Base-by-base conservation (phyloP, 2,329 filamentous ascomycete genomes). In the Aspergillus pseudoglaucus region DNA sequence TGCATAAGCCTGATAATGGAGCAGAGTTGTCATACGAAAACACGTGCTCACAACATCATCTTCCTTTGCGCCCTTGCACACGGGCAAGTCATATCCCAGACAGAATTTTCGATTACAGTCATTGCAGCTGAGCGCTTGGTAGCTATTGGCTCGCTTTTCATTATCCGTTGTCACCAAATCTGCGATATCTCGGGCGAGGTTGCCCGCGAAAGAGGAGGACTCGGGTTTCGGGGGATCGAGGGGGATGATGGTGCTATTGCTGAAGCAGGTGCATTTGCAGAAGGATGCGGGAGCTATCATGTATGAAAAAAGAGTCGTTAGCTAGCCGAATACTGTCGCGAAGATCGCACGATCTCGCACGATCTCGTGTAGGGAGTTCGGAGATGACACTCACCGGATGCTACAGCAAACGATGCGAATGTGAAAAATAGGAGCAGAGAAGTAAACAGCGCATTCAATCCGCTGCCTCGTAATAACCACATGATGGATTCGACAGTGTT, bases 191-290 rank as follows among this genome's bases (percentile, higher is more conserved):
- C 58, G 58, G 44, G 54, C 46, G 27, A 60, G 46, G 50, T 57
- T 54, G 38, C 60, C 47, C 25, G 56, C 46, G 35, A 49, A 52
- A 10, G 58, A 53, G 15, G 51, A 49, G 5, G 57, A 53, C 39
- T 59, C 53, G 15, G 59, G 54, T 27, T 61, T 62, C 30, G 49
- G 49, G 7, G 74, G 72, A 52, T 81, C 75, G 48, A 85, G 77
- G 15, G 81, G 78, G 54, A 86, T 84, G 45, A 86, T 84, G 47
- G 81, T 84, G 68, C 77, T 82, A 62, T 85, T 85, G 44, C 75
- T 75, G 67, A 81, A 81, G 66, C 83, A 85, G 48, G 81, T 84
- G 64, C 83, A 86, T 78, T 85, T 86, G 77, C 83, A 86, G 68
- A 85, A 86, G 49, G 81, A 83, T 14, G 81, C 80, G 10, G 69